Conservation (phyloP, 768 basidiomycete species). For the Collybia sp. region DNA sequence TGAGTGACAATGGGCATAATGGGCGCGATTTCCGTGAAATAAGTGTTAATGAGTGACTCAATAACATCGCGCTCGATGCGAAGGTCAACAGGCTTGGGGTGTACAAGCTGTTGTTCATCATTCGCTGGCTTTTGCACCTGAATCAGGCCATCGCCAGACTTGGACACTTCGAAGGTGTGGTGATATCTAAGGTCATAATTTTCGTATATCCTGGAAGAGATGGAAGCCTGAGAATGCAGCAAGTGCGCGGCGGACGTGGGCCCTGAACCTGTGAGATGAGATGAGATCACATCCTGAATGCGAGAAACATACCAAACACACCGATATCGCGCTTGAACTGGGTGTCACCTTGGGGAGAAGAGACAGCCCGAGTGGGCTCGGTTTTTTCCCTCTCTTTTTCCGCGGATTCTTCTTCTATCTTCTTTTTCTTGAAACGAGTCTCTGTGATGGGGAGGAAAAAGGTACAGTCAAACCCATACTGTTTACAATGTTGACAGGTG, state of each 20-base stretch:
- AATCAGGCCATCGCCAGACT: conserved; percentile 85
- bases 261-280: conserved; percentile 54
- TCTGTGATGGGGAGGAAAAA: conserved; percentile 98
- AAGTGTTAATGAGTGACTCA: conserved; percentile 83
- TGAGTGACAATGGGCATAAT: conserved; percentile 86
- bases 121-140: conserved; percentile 61
- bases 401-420: conserved; percentile 64
- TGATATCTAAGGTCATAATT: conserved; percentile 85
- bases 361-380: conserved; percentile 23
- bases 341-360: conserved; percentile 42
- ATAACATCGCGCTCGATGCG: conserved; percentile 75
- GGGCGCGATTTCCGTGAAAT: conserved; percentile 88
- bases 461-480: conserved; percentile 90
- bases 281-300: conserved; percentile 10
- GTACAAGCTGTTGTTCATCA: conserved; percentile 49
- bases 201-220: conserved; percentile 84
- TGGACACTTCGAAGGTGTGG: conserved; percentile 82
- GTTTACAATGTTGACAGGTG: conserved; percentile 91
- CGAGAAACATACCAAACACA: conserved; percentile 52
- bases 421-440: conserved; percentile 98
- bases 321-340: conserved; percentile 51
- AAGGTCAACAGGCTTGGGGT: conserved; percentile 63
- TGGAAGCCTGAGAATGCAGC: conserved; percentile 83
- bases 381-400: conserved; percentile 31
- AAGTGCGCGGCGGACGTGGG: conserved; percentile 86